Conservation (phyloP, 306 rosid species). For the Castanospermum australe region DNA sequence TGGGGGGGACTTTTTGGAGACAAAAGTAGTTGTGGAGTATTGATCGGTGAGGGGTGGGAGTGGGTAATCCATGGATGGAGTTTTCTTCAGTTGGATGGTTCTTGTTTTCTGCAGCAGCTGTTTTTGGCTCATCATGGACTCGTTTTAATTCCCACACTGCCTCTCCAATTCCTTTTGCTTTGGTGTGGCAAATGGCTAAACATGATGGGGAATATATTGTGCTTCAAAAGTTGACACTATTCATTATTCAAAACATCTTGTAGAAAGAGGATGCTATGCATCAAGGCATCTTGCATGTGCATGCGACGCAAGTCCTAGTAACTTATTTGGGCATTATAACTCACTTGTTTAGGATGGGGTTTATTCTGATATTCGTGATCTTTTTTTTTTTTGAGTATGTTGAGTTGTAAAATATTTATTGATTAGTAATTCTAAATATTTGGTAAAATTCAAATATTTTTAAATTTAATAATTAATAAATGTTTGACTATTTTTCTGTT, state of each 20-base stretch:
- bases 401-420: no score
- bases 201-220: constrained; percentile 34
- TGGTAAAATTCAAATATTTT: no score
- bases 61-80: constrained; percentile 34
- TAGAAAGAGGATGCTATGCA: constrained; percentile 24
- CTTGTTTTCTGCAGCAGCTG: constrained; percentile 34
- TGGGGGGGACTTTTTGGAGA: constrained; percentile 28
- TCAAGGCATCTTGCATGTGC: constrained; percentile 28
- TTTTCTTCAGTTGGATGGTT: constrained; percentile 31
- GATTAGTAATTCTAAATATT: no score
- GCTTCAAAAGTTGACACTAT: constrained; percentile 29
- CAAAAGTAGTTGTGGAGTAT: neutral
- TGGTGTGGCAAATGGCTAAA: constrained; percentile 27
- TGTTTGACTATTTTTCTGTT: no score
- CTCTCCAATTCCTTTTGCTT: neutral
- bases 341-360: no score
- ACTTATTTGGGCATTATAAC: constrained; percentile 15
- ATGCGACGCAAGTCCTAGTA: constrained; percentile 7
- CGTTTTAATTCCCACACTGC: no score
- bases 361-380: no score
- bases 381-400: no score
- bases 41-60: neutral
- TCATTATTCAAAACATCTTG: constrained; percentile 19
- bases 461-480: no score
- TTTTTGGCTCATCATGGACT: constrained; percentile 28